phyloP scores from a whole-genome alignment of 2,329 filamentous ascomycete species.

The Fusarium tricinctum region DNA sequence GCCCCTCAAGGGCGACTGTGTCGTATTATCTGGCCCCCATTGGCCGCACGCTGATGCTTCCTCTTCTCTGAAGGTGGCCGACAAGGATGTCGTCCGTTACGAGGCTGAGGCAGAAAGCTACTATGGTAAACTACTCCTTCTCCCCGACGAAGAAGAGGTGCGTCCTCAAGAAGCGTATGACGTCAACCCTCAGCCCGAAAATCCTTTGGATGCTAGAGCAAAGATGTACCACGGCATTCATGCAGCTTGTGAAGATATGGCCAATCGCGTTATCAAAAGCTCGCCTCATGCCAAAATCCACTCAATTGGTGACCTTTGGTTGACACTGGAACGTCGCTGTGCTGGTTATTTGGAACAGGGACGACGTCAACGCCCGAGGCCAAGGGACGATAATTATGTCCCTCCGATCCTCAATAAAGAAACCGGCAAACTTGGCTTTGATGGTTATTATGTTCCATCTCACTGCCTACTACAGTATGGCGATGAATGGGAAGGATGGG shows the following conservation, averaged over 20 bases:
- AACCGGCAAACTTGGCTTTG: background rate
- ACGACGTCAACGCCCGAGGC: fast-evolving
- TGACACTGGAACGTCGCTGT: conserved; percentile 10
- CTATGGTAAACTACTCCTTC: background rate
- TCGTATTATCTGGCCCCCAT: background rate
- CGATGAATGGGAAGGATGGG: conserved; percentile 16
- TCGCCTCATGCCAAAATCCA: background rate
- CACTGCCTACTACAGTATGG: background rate
- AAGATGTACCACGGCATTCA: conserved; percentile 3
- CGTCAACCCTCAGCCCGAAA: background rate
- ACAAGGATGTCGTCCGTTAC: background rate
- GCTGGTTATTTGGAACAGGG: background rate
- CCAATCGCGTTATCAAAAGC: background rate
- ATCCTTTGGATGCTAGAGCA: background rate
- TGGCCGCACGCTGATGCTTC: background rate
- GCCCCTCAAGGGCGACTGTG: background rate
- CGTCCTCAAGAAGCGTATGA: background rate
- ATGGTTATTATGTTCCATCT: background rate
- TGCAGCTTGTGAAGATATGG: conserved; percentile 1
- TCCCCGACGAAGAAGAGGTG: fast-evolving
- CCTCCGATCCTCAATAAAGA: background rate
- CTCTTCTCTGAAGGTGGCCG: background rate
- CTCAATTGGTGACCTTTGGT: background rate
- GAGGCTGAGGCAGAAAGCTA: fast-evolving
- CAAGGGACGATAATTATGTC: background rate